Evolutionary conservation across 202 grass and related monocot genomes (phyloP).

Genomic region (Setaria italica): DNA sequence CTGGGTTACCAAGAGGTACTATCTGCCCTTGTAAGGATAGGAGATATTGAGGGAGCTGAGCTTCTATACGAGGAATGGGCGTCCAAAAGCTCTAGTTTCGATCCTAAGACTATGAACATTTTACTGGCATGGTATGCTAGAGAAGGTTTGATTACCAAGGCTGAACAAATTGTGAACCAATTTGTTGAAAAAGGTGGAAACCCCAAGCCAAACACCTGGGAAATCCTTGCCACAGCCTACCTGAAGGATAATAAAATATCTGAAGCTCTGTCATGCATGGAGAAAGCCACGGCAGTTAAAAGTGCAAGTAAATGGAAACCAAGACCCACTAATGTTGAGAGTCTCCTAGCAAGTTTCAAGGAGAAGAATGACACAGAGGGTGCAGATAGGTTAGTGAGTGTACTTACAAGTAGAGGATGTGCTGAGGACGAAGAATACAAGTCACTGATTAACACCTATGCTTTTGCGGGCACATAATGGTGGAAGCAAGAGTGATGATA

Average conservation of each 20-base stretch:
- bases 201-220: slow-evolving; percentile 72
- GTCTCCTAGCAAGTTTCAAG: slow-evolving; percentile 67
- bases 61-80: slow-evolving; percentile 86
- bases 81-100: slow-evolving; percentile 59
- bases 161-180: slow-evolving; percentile 60
- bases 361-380: slow-evolving; percentile 61
- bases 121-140: slow-evolving; percentile 81
- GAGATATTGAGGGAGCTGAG: slow-evolving; percentile 80
- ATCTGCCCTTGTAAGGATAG: slow-evolving; percentile 70
- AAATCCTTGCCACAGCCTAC: slow-evolving; percentile 80
- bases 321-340: slow-evolving; percentile 59
- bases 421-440: slow-evolving; percentile 69
- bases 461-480: slow-evolving; percentile 37
- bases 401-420: slow-evolving; percentile 72
- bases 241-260: slow-evolving; percentile 60
- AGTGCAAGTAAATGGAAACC: slow-evolving; percentile 77
- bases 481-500: not conserved
- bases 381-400: slow-evolving; percentile 48
- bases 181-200: slow-evolving; percentile 86
- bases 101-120: slow-evolving; percentile 84
- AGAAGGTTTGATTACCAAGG: slow-evolving; percentile 68
- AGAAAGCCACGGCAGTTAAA: slow-evolving; percentile 64
- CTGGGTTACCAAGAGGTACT: slow-evolving; percentile 80
- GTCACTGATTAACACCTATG: slow-evolving; percentile 58
- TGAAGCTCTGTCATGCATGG: slow-evolving; percentile 73